Evolutionary conservation across 768 basidiomycete species (phyloP), one percentile per base, ranked within the genome.

Genomic region (Lactifluus piperatus): DNA sequence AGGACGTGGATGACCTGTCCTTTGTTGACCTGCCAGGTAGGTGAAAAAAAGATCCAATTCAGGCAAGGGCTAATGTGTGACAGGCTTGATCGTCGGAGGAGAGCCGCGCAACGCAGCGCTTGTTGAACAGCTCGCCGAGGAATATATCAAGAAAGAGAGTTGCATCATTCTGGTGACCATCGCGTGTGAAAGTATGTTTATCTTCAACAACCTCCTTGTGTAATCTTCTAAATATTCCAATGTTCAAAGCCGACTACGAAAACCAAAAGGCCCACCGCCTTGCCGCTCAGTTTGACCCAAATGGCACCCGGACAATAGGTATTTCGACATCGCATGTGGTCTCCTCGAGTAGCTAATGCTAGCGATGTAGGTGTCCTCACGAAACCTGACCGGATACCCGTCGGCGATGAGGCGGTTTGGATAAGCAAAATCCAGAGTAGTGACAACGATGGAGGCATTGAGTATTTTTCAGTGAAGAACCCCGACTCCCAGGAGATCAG

Each of bases 211-310:
- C 45, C 47, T 13, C 16, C 34, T 45, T 18, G 9, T 44, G 20
- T 20, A 4, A 7, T 9, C 47, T 6, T 29, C 32, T 43, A 51
- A 20, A 47, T 24, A n/a, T n/a, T n/a, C n/a, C n/a, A 24, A 14
- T 4, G 47, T 48, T 36, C 10, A 10, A 52, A 91, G 89, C 86
- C 52, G 88, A 91, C 62, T 87, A 86, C 22, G 85, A 90, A 63
- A 91, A 88, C 46, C 88, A 91, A 68, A 84, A 83, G 0, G 88
- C 88, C 0, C 82, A 85, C 58, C 73, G 78, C n/a, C 71, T 91
- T 0, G 81, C 85, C 0, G 84, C 82, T 64, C 50, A 72, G 16
- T 71, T 78, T 51, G 87, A 90, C 58, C 80, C 82, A 0, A 71
- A 79, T 1, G 86, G 88, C 0, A 76, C 76, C 50, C 76, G 86